Evolutionary conservation across 2,329 filamentous ascomycete genomes (phyloP), one percentile per base, ranked within the genome.

Genomic region (Leptographium flavum): DNA sequence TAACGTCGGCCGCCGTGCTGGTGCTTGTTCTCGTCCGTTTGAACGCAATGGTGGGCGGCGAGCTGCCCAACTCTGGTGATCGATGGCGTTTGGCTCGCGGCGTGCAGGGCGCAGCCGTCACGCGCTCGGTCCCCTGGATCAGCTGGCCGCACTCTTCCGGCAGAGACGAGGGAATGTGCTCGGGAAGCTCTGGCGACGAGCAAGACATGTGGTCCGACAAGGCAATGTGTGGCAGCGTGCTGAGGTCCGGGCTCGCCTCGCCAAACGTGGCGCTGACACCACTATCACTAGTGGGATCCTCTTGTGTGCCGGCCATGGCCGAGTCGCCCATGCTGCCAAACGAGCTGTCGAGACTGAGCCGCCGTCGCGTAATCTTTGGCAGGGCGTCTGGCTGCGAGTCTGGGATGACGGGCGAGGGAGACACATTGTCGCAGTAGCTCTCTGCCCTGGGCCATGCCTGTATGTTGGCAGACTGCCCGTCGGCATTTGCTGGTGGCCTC

Each of bases 371-470:
- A 6, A n/a, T 32, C 17, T 13, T 41, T 10, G 23, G 6, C 42
- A 54, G 59, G 50, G 15, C 60, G 8, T 61, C 56, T 0, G 65
- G 69, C 50, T 74, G 69, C 0, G 75, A 80, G 53, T 80, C 75
- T 10, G 63, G 65, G 19, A 79, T 63, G 25, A 70, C 61, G 46
- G 45, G 40, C 5, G 39, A 23, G 1, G 46, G 43, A 3, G 47
- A 50, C 15, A 50, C 46, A 35, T 49, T 47, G 8, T 32, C n/a
- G n/a, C n/a, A n/a, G n/a, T n/a, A n/a, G n/a, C n/a, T 10, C 8
- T 36, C 3, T 19, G 17, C 21, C 17, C 13, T 21, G n/a, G 21
- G 25, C 15, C 14, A 11, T n/a, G n/a, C n/a, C n/a, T n/a, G n/a
- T n/a, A n/a, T n/a, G n/a, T n/a, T n/a, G n/a, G n/a, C n/a, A n/a